Percentiles rank a stretch among this genome's conserved stretches.
Conservation (phyloP, 768 basidiomycete genomes). For the Holtermannia corniformis region DNA sequence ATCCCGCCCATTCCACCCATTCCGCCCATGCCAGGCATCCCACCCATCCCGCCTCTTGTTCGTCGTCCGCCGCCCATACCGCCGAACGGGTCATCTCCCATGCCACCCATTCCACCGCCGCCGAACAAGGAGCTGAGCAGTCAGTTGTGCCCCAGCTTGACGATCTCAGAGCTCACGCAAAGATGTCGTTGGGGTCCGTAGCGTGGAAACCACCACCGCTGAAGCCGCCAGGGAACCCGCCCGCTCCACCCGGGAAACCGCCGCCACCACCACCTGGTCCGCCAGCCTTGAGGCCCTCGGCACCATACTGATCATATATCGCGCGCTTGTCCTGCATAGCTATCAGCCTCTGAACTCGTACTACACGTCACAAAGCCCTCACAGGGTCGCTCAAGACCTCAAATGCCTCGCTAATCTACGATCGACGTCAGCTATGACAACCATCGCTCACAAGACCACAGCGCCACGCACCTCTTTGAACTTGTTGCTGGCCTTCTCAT, state of each 20-base stretch:
- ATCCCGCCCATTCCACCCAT: constrained; percentile 21
- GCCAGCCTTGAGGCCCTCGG: constrained; percentile 77
- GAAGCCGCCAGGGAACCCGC: constrained; percentile 30
- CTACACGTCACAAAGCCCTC: constrained; percentile 2
- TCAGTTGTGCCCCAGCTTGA: not conserved
- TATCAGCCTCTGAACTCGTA: constrained; percentile 3
- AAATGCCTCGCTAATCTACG: constrained; percentile 83
- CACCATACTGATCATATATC: constrained; percentile 82
- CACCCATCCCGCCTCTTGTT: constrained; percentile 29
- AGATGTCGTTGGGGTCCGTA: constrained; percentile 74
- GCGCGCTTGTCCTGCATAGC: constrained; percentile 37
- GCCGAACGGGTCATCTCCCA: constrained; percentile 45
- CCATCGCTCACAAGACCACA: constrained; percentile 8
- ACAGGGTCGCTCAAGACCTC: constrained; percentile 74
- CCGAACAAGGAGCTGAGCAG: constrained; percentile 27
- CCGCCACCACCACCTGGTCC: constrained; percentile 44
- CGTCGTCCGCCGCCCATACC: constrained; percentile 34
- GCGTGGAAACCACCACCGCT: constrained; percentile 58
- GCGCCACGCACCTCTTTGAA: constrained; percentile 69
- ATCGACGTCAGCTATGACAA: not conserved
- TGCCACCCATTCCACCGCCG: constrained; percentile 38
- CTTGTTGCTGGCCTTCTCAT: constrained; percentile 68
- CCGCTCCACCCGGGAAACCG: constrained; percentile 44
- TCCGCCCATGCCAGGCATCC: constrained; percentile 43
- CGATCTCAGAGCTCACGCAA: constrained; percentile 55